These are phyloP conservation scores for Russula olivacea DNA, from an alignment of 768 basidiomycete species.

Conservation along the genomic window DNA sequence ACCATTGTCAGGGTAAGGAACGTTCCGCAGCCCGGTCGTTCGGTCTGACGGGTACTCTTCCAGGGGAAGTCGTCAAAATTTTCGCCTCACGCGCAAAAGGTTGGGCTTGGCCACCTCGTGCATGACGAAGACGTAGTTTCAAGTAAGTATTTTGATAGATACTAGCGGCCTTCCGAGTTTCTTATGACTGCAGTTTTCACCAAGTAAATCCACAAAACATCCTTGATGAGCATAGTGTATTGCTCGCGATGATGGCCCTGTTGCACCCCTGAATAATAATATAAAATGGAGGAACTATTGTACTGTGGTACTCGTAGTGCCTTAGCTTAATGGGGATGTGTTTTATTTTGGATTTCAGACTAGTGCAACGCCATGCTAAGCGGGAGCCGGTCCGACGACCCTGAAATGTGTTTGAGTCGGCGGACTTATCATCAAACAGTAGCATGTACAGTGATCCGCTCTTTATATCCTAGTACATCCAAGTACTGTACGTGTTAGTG, in stretches of 20 bases:
- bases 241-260: background rate
- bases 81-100: conserved; percentile 89
- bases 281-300: background rate
- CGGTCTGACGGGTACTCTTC: conserved; percentile 8
- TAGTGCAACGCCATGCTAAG: too few species aligned
- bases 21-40: conserved; percentile 1
- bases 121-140: conserved; percentile 88
- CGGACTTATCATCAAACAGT: too few species aligned
- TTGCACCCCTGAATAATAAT: background rate
- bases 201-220: conserved; percentile 12
- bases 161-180: background rate
- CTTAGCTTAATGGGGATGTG: too few species aligned
- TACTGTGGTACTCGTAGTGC: too few species aligned
- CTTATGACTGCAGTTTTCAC: conserved; percentile 34
- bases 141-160: conserved; percentile 46
- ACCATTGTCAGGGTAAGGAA: conserved; percentile 16
- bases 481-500: background rate
- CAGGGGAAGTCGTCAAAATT: conserved; percentile 95
- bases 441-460: too few species aligned
- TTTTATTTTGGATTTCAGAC: too few species aligned
- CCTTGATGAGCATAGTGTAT: background rate
- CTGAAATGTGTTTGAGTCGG: too few species aligned
- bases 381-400: background rate
- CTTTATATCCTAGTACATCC: background rate
- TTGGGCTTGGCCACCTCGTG: conserved; percentile 76